Conservation (phyloP, 257 asterid genomes). For the Paulownia fortunei region DNA sequence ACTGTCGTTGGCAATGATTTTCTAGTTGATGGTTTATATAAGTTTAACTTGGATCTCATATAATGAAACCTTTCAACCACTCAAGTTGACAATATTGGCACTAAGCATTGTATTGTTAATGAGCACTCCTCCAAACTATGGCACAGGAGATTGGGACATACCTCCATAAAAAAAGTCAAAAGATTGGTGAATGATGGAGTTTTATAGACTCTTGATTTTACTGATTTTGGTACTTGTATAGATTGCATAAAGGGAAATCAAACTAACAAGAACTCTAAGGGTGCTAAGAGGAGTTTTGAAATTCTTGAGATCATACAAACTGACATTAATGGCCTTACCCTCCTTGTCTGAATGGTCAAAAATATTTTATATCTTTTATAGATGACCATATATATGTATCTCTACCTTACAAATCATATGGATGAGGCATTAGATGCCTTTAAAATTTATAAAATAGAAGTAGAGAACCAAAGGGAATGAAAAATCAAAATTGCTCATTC, state of each 20-base stretch:
- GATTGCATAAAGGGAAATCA: not conserved
- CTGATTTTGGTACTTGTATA: not conserved
- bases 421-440: not conserved
- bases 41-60: not conserved
- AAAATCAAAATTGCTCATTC: not conserved
- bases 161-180: not conserved
- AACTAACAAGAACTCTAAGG: not conserved
- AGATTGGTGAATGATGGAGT: not conserved
- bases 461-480: not conserved
- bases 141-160: not conserved
- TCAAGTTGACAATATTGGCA: not conserved
- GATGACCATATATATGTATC: not conserved
- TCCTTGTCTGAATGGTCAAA: not conserved
- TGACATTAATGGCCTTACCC: not conserved
- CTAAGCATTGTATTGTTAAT: not conserved
- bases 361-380: not conserved
- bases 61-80: not conserved
- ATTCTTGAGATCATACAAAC: not conserved
- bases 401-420: not conserved
- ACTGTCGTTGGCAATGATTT: not conserved
- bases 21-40: not conserved
- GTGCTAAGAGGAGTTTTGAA: not conserved
- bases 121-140: not conserved
- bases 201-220: not conserved
- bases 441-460: not conserved